Evolutionary conservation across 257 asterid species (phyloP), one percentile per base, ranked within the genome.

Genomic region (Prunella vulgaris): DNA sequence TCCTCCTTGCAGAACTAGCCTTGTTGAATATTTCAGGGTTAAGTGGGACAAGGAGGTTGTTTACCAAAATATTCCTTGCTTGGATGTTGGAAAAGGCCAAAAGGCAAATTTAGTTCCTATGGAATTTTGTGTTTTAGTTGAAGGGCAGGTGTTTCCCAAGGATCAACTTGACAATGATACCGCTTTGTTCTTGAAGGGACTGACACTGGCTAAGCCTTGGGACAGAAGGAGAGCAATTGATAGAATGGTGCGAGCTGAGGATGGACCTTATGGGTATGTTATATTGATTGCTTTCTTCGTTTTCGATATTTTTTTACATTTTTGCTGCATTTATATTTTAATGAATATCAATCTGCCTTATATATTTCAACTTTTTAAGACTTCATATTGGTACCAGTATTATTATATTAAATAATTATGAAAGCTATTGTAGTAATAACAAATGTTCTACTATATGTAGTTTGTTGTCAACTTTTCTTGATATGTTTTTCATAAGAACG

Each of bases 251-350:
- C 72, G 27, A 21, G 86, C 85, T 38, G 57, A 22, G 9, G 90
- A 88, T 80, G 97, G 94, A 56, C 92, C 90, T 10, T 71, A 70
- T 17, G 92, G 97, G 96, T 90, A 86, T 12, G 92, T 77, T 3
- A 60, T 38, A 21, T 25, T 32, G 9, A 27, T 15, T 13, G 18
- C 15, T 42, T 20, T 48, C 3, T 48, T 15, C 0, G 4, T 48
- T 48, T 52, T 21, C 14, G 10, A 52, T 21, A 20, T 10, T 0
- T 4, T 25, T 22, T 56, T 12, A 25, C 9, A 27, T 25, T 17
- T 25, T 12, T 24, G 18, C 44, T 9, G 51, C 49, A 58, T 70
- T 10, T 7, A 17, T 44, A 3, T 14, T 14, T 1, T 44, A 4
- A 14, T 44, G 18, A n/a, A 44, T 44, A 44, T n/a, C 2, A 44